Conservation (phyloP, 148 eudicot genomes). For the Camellia granthamiana region DNA sequence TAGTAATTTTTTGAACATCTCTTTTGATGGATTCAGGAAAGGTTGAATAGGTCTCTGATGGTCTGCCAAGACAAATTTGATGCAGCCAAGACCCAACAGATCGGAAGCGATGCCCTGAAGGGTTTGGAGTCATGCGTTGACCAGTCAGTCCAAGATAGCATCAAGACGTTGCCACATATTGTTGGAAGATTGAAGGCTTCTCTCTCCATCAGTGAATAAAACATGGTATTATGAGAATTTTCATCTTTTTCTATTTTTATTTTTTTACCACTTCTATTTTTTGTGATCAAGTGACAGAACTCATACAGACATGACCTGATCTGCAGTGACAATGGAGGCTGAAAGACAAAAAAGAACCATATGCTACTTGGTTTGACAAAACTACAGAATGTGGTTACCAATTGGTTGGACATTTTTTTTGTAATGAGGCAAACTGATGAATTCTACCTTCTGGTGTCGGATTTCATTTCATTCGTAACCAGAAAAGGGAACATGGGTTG, state of each 20-base stretch:
- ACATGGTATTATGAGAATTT: neutral
- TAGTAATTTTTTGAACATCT: neutral
- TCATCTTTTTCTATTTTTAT: no score
- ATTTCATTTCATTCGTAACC: no score
- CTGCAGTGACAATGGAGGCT: neutral
- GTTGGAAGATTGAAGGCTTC: slow-evolving; percentile 58
- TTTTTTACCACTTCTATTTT: no score
- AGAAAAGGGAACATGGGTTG: no score
- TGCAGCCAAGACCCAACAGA: slow-evolving; percentile 59
- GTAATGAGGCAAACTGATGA: neutral
- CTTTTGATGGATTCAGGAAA: slow-evolving; percentile 36
- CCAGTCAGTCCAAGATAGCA: slow-evolving; percentile 59
- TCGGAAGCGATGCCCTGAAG: slow-evolving; percentile 41
- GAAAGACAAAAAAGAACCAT: neutral
- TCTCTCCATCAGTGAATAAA: slow-evolving; percentile 42
- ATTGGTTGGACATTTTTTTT: neutral
- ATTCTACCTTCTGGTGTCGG: no score
- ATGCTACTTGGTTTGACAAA: neutral
- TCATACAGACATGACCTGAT: neutral
- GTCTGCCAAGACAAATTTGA: slow-evolving; percentile 93
- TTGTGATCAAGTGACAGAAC: no score
- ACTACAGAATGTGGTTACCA: neutral
- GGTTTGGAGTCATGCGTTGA: slow-evolving; percentile 75
- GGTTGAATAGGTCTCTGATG: slow-evolving; percentile 54
- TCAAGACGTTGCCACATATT: slow-evolving; percentile 56